Percentiles rank a stretch among this genome's conserved stretches.
phyloP scores from a whole-genome alignment of 768 basidiomycete species.

The Lyophyllum atratum region DNA sequence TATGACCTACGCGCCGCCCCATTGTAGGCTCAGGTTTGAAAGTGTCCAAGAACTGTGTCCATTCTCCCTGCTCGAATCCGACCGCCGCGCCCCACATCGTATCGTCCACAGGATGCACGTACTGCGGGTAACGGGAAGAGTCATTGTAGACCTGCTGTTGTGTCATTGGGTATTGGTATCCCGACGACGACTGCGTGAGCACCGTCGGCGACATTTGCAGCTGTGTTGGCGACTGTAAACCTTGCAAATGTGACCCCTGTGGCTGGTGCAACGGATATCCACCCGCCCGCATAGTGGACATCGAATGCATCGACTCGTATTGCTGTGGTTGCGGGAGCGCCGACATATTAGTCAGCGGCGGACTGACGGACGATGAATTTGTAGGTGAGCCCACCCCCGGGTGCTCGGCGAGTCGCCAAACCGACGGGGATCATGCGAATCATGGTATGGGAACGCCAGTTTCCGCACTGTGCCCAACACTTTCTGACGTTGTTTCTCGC shows the following conservation, averaged over 20 bases:
- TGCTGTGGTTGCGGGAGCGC: conserved; percentile 36
- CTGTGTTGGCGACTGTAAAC: conserved; percentile 22
- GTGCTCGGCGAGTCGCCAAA: conserved; percentile 50
- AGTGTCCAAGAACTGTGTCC: conserved; percentile 64
- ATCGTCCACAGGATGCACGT: conserved; percentile 60
- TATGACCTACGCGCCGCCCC: conserved; percentile 29
- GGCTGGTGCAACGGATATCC: conserved; percentile 13
- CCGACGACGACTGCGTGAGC: conserved; percentile 12
- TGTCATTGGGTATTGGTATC: conserved; percentile 21
- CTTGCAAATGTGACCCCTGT: conserved; percentile 11
- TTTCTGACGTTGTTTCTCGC: conserved; percentile 61
- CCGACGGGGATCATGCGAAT: conserved; percentile 56
- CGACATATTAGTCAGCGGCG: conserved; percentile 42
- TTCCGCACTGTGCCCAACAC: conserved; percentile 71
- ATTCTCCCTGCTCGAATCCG: conserved; percentile 77
- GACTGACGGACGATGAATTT: conserved; percentile 60
- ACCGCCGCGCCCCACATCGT: conserved; percentile 76
- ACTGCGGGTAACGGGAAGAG: conserved; percentile 40
- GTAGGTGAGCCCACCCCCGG: conserved; percentile 56
- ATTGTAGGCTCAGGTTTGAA: conserved; percentile 48
- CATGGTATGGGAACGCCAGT: conserved; percentile 82
- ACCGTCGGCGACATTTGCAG: conserved; percentile 25
- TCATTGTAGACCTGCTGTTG: conserved; percentile 39
- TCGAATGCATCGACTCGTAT: conserved; percentile 32
- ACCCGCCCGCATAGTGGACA: conserved; percentile 19